phyloP scores from a whole-genome alignment of 2,329 filamentous ascomycete species.

The Sporothrix phasma region DNA sequence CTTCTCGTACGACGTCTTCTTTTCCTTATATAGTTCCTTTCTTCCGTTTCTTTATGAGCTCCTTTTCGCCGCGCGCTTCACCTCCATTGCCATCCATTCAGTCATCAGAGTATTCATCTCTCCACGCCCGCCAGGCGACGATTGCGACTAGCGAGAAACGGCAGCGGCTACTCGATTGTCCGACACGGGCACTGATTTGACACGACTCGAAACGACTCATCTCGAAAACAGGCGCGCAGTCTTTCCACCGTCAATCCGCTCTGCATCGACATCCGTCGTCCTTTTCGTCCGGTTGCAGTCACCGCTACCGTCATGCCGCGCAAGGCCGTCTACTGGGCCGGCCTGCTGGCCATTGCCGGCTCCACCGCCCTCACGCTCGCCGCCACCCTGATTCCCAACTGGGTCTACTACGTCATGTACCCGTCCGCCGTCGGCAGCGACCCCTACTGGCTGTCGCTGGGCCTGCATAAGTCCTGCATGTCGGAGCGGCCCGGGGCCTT shows the following conservation, averaged over 20 bases:
- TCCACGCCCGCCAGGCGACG: neutral
- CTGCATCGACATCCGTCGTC: too few relatives aligned
- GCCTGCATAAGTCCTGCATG: constrained; percentile 73
- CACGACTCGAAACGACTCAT: neutral
- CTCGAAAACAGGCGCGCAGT: neutral
- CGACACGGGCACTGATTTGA: neutral
- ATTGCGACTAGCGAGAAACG: neutral
- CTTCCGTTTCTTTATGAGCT: neutral
- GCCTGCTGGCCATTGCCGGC: constrained; percentile 38
- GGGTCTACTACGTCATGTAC: constrained; percentile 53
- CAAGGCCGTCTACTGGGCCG: constrained; percentile 33
- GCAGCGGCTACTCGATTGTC: neutral
- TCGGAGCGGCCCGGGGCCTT: constrained; percentile 36
- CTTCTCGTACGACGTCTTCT: neutral
- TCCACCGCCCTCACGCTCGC: constrained; percentile 62
- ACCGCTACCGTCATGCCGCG: constrained; percentile 31
- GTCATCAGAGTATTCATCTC: neutral
- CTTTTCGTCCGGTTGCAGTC: too few relatives aligned
- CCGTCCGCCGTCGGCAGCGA: constrained; percentile 35
- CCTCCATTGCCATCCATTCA: neutral
- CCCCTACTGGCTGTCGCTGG: constrained; percentile 51
- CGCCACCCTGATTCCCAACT: constrained; percentile 59
- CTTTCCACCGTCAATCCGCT: too few relatives aligned
- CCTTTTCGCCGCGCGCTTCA: too few relatives aligned
- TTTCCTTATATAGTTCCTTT: neutral